Evolutionary conservation across 1,284 basidiomycete species (phyloP).

Genomic region (Lentinula novae-zelandiae): DNA sequence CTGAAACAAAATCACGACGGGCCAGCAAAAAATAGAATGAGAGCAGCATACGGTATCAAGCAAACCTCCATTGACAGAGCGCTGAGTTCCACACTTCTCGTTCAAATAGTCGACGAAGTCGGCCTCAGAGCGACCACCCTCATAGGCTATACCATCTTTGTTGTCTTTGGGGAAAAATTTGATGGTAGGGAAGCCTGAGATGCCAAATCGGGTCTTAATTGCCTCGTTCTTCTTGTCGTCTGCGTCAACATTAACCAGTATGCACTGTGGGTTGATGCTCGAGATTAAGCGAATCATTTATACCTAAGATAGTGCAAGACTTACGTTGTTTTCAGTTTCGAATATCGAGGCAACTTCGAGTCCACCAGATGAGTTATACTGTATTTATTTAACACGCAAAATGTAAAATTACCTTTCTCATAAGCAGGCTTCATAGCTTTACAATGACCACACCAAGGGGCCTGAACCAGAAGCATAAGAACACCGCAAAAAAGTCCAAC

Average conservation of each 20-base stretch:
- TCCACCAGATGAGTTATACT: constrained; percentile 2
- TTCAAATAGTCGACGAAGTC: constrained; percentile 79
- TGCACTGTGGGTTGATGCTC: constrained; percentile 44
- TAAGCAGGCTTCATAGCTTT: constrained; percentile 86
- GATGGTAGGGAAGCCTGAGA: constrained; percentile 85
- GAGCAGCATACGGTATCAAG: constrained; percentile 53
- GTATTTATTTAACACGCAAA: background rate
- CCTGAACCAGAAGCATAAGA: constrained; percentile 31
- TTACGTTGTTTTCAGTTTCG: constrained; percentile 69
- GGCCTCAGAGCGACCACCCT: constrained; percentile 61
- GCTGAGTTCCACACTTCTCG: constrained; percentile 84
- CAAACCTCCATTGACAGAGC: constrained; percentile 79
- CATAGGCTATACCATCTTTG: constrained; percentile 63
- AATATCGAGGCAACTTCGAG: constrained; percentile 71
- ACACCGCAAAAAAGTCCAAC: constrained; percentile 1
- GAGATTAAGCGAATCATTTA: background rate
- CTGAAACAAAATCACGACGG: constrained; percentile 26
- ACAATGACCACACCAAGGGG: constrained; percentile 88
- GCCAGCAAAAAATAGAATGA: background rate
- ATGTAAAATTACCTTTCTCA: constrained; percentile 51
- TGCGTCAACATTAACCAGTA: constrained; percentile 90
- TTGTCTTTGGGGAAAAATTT: constrained; percentile 87
- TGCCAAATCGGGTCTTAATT: constrained; percentile 71
- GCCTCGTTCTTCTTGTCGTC: constrained; percentile 80
- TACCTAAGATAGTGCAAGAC: constrained; percentile 19